Evolutionary conservation across 1,284 basidiomycete species (phyloP).

Genomic region (Rhodotorula glutinis): DNA sequence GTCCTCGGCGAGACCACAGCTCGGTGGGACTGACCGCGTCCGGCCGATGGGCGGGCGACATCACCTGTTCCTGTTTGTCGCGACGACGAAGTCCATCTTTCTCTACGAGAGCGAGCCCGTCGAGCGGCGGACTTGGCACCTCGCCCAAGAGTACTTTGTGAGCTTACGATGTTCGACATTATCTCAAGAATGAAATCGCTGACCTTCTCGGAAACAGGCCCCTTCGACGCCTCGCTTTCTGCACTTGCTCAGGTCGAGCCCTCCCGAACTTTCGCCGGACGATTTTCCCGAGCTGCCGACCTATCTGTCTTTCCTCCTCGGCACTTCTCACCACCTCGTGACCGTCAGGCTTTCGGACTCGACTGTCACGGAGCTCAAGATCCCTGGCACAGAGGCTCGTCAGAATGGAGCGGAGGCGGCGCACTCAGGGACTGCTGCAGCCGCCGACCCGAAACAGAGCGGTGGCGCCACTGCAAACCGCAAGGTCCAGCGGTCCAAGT

Average conservation of each 20-base stretch:
- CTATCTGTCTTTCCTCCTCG: conserved; percentile 3
- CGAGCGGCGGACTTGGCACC: conserved; percentile 16
- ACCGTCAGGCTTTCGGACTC: conserved; percentile 24
- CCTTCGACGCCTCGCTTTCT: conserved; percentile 25
- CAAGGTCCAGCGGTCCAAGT: background rate
- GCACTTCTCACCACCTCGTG: conserved; percentile 7
- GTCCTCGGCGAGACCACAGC: background rate
- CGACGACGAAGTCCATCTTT: conserved; percentile 18
- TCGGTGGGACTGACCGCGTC: background rate
- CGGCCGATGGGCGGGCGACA: background rate
- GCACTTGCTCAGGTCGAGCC: conserved; percentile 12
- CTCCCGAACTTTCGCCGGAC: background rate
- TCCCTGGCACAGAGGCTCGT: background rate
- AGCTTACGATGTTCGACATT: background rate
- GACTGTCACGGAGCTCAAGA: conserved; percentile 18
- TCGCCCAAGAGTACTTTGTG: conserved; percentile 30
- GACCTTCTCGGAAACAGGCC: conserved; percentile 10
- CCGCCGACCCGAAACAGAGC: background rate
- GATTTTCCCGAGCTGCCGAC: background rate
- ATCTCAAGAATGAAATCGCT: background rate
- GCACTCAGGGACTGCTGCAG: background rate
- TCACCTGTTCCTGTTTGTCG: conserved; percentile 22
- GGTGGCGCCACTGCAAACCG: background rate
- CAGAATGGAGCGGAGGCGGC: background rate
- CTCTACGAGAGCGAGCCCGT: conserved; percentile 19